phyloP scores from a whole-genome alignment of 805 yeast genomes.

The Sugiyamaella valdiviana region DNA sequence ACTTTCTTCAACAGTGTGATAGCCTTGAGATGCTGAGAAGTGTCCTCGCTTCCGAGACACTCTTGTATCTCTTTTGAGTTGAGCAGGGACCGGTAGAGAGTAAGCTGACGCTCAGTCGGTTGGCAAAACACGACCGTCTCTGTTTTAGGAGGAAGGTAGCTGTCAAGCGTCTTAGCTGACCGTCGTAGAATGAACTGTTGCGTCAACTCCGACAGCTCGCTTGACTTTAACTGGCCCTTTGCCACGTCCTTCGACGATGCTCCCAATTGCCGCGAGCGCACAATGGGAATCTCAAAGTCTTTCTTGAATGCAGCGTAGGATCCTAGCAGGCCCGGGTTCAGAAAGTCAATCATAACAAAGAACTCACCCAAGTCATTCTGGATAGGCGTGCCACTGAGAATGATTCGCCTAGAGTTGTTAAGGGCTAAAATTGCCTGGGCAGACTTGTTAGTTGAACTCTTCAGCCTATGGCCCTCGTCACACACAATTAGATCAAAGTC shows the following conservation, averaged over 20 bases:
- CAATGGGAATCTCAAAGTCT: constrained; percentile 62
- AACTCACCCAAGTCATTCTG: constrained; percentile 88
- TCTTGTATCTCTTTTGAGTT: constrained; percentile 30
- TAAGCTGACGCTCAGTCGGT: constrained; percentile 59
- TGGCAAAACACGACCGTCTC: constrained; percentile 73
- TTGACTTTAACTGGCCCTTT: constrained; percentile 55
- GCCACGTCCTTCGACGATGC: constrained; percentile 42
- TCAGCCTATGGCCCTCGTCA: constrained; percentile 93
- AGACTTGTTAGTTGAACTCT: constrained; percentile 66
- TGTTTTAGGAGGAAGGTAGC: constrained; percentile 64
- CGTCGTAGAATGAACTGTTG: constrained; percentile 66
- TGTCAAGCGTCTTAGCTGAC: constrained; percentile 48
- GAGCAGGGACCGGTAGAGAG: constrained; percentile 48
- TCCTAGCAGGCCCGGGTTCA: constrained; percentile 81
- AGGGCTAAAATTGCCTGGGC: constrained; percentile 55
- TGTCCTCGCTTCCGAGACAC: constrained; percentile 29
- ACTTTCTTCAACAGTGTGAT: constrained; percentile 73
- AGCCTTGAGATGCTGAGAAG: constrained; percentile 47
- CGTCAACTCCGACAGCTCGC: constrained; percentile 60
- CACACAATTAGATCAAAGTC: constrained; percentile 69
- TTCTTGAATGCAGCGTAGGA: constrained; percentile 41
- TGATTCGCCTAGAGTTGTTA: constrained; percentile 48
- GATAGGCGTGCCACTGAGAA: constrained; percentile 86
- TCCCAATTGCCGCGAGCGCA: constrained; percentile 62
- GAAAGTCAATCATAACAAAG: constrained; percentile 69